These are phyloP conservation scores for Purpureocillium lavendulum DNA, from an alignment of 2,329 filamentous ascomycete genomes.

Conservation along the genomic window DNA sequence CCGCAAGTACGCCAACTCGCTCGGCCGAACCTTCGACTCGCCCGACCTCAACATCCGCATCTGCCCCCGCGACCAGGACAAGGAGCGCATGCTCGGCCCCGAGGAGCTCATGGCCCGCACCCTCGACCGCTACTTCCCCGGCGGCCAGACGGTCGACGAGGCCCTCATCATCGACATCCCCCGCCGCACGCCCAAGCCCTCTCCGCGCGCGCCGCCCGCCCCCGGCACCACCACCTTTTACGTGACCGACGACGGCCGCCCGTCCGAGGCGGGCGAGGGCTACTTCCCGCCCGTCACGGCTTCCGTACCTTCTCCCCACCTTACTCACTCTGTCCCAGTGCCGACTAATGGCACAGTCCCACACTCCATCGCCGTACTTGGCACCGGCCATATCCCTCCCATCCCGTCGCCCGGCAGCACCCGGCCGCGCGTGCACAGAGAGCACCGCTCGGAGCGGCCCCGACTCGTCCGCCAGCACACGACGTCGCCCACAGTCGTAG, in stretches of 20 bases:
- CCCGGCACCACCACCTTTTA: slow-evolving; percentile 41
- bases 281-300: slow-evolving; percentile 69
- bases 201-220: slow-evolving; percentile 51
- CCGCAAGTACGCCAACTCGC: slow-evolving; percentile 86
- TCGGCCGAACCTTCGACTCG: slow-evolving; percentile 81
- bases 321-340: slow-evolving; percentile 29
- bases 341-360: slow-evolving; percentile 24
- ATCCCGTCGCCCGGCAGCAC: slow-evolving; percentile 75
- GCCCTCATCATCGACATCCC: slow-evolving; percentile 88
- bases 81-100: slow-evolving; percentile 67
- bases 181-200: slow-evolving; percentile 70
- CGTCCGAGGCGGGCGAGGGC: slow-evolving; percentile 62
- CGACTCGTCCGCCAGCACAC: slow-evolving; percentile 65
- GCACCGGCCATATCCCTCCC: slow-evolving; percentile 69
- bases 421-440: slow-evolving; percentile 44
- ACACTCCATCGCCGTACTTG: slow-evolving; percentile 72
- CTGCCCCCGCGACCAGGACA: slow-evolving; percentile 55
- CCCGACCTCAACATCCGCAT: slow-evolving; percentile 82
- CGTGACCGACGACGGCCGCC: slow-evolving; percentile 53
- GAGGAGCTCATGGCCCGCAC: slow-evolving; percentile 76
- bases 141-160: slow-evolving; percentile 80
- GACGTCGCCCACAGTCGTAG: slow-evolving; percentile 63
- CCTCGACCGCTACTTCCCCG: slow-evolving; percentile 75
- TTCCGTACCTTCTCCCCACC: slow-evolving; percentile 27
- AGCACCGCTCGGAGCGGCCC: slow-evolving; percentile 46